Evolutionary conservation across 805 yeast species (phyloP).

Genomic region (Monosporozyma solicola): DNA sequence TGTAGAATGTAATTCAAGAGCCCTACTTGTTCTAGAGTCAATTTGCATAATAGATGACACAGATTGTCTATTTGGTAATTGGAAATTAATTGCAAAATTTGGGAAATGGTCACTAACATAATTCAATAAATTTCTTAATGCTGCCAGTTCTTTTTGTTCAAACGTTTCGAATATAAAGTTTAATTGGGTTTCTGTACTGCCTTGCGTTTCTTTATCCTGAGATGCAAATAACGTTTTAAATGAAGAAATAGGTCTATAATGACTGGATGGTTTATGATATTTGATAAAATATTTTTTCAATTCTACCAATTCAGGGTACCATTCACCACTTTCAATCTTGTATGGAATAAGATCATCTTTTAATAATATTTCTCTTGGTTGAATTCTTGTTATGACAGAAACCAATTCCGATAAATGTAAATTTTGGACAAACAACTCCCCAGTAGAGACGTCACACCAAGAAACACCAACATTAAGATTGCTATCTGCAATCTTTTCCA

Average conservation of each 20-base stretch:
- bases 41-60: slow-evolving; percentile 56
- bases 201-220: slow-evolving; percentile 10
- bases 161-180: slow-evolving; percentile 24
- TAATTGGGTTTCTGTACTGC: slow-evolving; percentile 17
- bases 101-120: slow-evolving; percentile 72
- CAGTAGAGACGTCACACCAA: slow-evolving; percentile 87
- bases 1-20: slow-evolving; percentile 60
- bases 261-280: slow-evolving; percentile 37
- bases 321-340: slow-evolving; percentile 36
- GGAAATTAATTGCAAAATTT: slow-evolving; percentile 49
- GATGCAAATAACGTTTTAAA: slow-evolving; percentile 34
- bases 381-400: slow-evolving; percentile 66
- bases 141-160: slow-evolving; percentile 43
- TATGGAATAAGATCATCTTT: slow-evolving; percentile 37
- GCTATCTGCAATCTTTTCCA: slow-evolving; percentile 31
- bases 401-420: slow-evolving; percentile 51
- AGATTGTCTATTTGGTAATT: slow-evolving; percentile 52
- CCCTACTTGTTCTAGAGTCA: slow-evolving; percentile 70
- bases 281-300: slow-evolving; percentile 51
- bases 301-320: slow-evolving; percentile 53
- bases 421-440: slow-evolving; percentile 63
- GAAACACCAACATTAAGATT: slow-evolving; percentile 53
- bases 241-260: slow-evolving; percentile 32
- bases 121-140: slow-evolving; percentile 55
- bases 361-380: slow-evolving; percentile 72